Evolutionary conservation across 2,329 filamentous ascomycete species (phyloP).

Genomic region (Lasiodiplodia theobromae): DNA sequence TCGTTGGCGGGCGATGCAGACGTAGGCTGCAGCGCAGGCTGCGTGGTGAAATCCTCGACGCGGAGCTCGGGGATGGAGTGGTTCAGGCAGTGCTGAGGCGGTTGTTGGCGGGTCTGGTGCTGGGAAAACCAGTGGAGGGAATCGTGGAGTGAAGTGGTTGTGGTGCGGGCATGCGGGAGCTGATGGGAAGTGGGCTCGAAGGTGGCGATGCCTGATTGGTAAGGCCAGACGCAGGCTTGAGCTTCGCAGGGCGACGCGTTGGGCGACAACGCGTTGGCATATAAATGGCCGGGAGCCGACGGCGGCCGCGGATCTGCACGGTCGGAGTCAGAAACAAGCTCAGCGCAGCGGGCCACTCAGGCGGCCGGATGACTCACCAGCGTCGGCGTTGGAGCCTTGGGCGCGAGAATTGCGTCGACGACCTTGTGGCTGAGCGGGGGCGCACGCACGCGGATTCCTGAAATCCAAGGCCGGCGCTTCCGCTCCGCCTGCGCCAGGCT

Average conservation of each 20-base stretch:
- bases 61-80: slow-evolving; percentile 7
- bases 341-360: background rate
- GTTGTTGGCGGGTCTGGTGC: background rate
- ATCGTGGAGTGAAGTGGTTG: background rate
- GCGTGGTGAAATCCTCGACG: slow-evolving; percentile 10
- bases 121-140: background rate
- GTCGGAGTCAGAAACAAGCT: slow-evolving; percentile 28
- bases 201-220: slow-evolving; percentile 28
- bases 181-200: slow-evolving; percentile 3
- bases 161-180: slow-evolving; percentile 1
- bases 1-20: slow-evolving; percentile 8
- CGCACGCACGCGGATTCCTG: slow-evolving; percentile 21
- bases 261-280: slow-evolving; percentile 28
- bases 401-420: slow-evolving; percentile 16
- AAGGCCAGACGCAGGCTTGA: slow-evolving; percentile 21
- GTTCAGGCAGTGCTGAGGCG: background rate
- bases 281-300: slow-evolving; percentile 20
- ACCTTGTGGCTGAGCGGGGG: slow-evolving; percentile 17
- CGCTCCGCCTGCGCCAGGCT: background rate
- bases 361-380: slow-evolving; percentile 18
- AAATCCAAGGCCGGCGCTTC: slow-evolving; percentile 25
- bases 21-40: slow-evolving; percentile 22
- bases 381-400: background rate
- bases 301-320: slow-evolving; percentile 20
- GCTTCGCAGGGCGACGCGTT: slow-evolving; percentile 22